Evolutionary conservation across 1,139 yeast genomes (phyloP).

Genomic region (Nakaseomyces sp.): DNA sequence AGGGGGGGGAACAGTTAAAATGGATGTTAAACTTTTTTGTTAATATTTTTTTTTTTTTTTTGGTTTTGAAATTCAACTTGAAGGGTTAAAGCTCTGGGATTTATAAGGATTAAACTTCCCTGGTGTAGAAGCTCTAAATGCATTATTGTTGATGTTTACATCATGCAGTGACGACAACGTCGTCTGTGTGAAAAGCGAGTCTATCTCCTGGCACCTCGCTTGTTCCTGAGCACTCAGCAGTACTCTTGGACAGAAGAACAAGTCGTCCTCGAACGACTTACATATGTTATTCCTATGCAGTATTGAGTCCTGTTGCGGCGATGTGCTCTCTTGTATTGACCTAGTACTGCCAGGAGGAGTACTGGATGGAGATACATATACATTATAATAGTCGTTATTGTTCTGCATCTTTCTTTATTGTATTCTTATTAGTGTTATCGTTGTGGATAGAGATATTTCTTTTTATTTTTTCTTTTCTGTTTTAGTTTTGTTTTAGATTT

Average conservation of each 20-base stretch:
- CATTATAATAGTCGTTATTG: neutral
- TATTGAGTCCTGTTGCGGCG: conserved; percentile 9
- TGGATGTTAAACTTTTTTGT: too few relatives aligned
- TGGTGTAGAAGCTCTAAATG: conserved; percentile 10
- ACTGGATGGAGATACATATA: conserved; percentile 7
- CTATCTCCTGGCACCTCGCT: conserved; percentile 20
- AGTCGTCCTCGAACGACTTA: conserved; percentile 26
- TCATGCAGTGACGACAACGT: neutral
- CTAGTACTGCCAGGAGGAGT: conserved; percentile 10
- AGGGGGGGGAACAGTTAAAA: too few relatives aligned
- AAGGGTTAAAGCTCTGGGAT: conserved; percentile 32
- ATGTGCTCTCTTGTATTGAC: conserved; percentile 7
- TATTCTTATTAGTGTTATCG: neutral
- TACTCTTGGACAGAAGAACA: conserved; percentile 25
- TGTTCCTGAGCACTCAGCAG: conserved; percentile 21
- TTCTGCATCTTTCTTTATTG: neutral
- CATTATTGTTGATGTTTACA: neutral
- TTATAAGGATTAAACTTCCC: conserved; percentile 24
- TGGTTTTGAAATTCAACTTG: neutral
- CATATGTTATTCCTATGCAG: conserved; percentile 20
- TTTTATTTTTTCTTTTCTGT: too few relatives aligned
- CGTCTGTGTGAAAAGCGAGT: conserved; percentile 15
- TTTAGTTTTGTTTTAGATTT: too few relatives aligned
- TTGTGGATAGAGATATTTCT: too few relatives aligned
- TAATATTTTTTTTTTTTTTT: too few relatives aligned